phyloP scores from a whole-genome alignment of 371 early-diverging fungal genomes.

The Aphelidium insulamus region DNA sequence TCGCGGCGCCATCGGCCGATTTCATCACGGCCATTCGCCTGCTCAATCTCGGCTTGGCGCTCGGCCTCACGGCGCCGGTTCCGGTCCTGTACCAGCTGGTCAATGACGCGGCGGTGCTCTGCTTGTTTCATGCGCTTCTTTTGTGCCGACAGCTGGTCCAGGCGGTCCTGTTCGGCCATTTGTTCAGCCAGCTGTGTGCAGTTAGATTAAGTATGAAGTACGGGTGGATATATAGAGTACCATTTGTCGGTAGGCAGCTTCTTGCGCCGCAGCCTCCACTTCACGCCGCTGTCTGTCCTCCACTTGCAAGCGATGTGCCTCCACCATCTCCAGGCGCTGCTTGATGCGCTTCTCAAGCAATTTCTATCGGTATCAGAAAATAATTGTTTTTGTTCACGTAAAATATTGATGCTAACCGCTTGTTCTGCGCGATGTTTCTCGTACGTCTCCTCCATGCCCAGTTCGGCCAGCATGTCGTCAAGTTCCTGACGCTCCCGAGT shows the following conservation, averaged over 20 bases:
- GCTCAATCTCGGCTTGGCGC: constrained; percentile 7
- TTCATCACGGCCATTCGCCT: constrained; percentile 9
- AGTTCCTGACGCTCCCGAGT: constrained; percentile 15
- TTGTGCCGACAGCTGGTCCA: constrained; percentile 19
- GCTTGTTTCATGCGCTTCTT: constrained; percentile 23
- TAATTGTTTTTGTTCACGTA: constrained; percentile 1
- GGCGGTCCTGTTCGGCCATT: constrained; percentile 18
- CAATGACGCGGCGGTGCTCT: constrained; percentile 22
- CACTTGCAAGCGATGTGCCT: constrained; percentile 18
- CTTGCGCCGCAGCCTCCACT: constrained; percentile 13
- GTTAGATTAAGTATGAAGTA: background rate
- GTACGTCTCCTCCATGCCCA: constrained; percentile 16
- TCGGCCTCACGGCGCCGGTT: constrained; percentile 8
- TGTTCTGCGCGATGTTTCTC: constrained; percentile 8
- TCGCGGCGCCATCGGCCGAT: constrained; percentile 14
- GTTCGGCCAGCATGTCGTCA: constrained; percentile 20
- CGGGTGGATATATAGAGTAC: constrained; percentile 2
- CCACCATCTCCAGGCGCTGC: constrained; percentile 19
- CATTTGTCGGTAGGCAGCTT: constrained; percentile 15
- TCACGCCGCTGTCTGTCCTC: constrained; percentile 12
- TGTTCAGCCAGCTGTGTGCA: constrained; percentile 17
- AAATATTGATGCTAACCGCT: constrained; percentile 10
- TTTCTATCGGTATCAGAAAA: constrained; percentile 5
- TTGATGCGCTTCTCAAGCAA: constrained; percentile 15
- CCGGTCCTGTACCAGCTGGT: constrained; percentile 18